These are phyloP conservation scores for Solanum hybrid DNA, from an alignment of 305 asterid genomes.

Conservation along the genomic window DNA sequence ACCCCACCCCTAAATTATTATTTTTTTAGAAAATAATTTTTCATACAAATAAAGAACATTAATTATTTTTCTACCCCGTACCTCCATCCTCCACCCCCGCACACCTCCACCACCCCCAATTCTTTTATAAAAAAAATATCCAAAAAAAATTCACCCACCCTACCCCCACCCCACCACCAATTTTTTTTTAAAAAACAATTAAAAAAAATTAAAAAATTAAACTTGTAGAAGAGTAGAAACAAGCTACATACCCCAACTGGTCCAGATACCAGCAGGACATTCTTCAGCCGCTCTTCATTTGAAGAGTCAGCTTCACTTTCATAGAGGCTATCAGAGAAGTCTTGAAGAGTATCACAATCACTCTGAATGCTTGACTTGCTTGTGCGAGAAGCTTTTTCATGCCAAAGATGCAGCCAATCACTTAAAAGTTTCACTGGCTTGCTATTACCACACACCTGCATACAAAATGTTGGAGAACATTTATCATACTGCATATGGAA, in stretches of 20 bases:
- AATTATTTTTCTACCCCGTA: neutral
- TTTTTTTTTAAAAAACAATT: neutral
- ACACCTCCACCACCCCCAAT: neutral
- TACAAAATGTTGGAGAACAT: slow-evolving; percentile 11
- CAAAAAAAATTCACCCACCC: neutral
- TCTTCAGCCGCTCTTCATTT: slow-evolving; percentile 63
- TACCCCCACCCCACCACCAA: neutral
- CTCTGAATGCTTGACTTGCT: slow-evolving; percentile 27
- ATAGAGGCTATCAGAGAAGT: slow-evolving; percentile 32
- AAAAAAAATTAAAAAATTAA: too few species aligned
- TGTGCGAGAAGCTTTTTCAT: slow-evolving; percentile 45
- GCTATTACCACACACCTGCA: slow-evolving; percentile 85
- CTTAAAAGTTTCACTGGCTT: slow-evolving; percentile 62
- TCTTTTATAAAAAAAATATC: neutral
- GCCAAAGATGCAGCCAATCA: slow-evolving; percentile 93
- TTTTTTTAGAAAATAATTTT: too few species aligned
- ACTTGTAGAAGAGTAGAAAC: neutral
- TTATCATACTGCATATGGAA: slow-evolving; percentile 2
- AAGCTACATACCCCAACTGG: slow-evolving; percentile 82
- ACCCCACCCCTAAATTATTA: neutral
- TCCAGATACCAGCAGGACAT: slow-evolving; percentile 82
- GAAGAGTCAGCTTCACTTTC: slow-evolving; percentile 48
- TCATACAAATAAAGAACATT: neutral
- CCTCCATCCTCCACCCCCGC: neutral
- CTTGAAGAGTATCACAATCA: slow-evolving; percentile 24